Evolutionary conservation across 2,329 filamentous ascomycete genomes (phyloP), one percentile per base, ranked within the genome.

Genomic region (Myriosclerotinia duriaeana): DNA sequence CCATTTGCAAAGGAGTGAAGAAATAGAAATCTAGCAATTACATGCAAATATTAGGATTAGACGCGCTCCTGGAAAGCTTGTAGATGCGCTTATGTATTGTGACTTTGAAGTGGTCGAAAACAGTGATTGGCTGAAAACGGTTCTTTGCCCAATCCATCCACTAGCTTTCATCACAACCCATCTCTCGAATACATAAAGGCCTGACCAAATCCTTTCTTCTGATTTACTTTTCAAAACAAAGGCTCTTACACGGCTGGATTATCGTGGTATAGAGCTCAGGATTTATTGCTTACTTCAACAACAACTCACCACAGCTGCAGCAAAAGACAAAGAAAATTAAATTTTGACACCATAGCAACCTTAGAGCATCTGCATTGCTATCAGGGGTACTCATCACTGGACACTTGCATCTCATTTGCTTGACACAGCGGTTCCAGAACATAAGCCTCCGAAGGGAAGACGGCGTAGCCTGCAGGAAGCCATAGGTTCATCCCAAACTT

Each of bases 401-500:
- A 70, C 70, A 64, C 69, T 69, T 64, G 70, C 71, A 75, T 69
- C 68, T 69, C 67, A 71, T 50, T 68, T 71, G 69, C 67, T 68
- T 64, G 66, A 65, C 64, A 66, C 71, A 70, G 67, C 69, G 66
- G 70, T 73, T 73, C 74, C 72, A 74, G 72, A 74, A 72, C 67
- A 72, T 66, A 66, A 53, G 56, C 60, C 67, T 71, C 67, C 66
- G 61, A 70, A 69, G 72, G 66, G 69, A 63, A 69, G 71, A 67
- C 69, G 65, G 70, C 68, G 67, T 67, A 69, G 62, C 73, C 58
- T 73, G 72, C 73, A 73, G 65, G 69, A 72, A 75, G 74, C 74
- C 63, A 77, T 71, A 77, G 73, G 77, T 77, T 77, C 73, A 72
- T 76, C 69, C 74, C 71, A 74, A 76, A 75, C 71, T 71, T 69